A percentile compares a stretch with the other conserved stretches of the same genome.
phyloP scores from a whole-genome alignment of 805 yeast genomes.

The Yarrowia hollandica region DNA sequence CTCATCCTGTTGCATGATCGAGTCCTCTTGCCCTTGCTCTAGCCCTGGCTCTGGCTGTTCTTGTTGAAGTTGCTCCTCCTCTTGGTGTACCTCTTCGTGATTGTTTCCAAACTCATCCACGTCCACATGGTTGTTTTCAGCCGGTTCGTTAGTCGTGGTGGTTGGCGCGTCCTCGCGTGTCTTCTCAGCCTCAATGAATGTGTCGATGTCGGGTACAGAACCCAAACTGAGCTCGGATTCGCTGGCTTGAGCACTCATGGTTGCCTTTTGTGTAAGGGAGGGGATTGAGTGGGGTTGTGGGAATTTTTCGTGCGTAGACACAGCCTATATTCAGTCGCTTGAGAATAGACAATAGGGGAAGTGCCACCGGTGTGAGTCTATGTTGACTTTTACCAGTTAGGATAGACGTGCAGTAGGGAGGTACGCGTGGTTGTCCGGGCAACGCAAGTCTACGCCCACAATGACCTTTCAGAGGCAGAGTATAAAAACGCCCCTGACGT shows the following conservation, averaged over 20 bases:
- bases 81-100: neutral
- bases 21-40: conserved; percentile 1
- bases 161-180: conserved; percentile 9
- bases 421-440: neutral
- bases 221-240: conserved; percentile 9
- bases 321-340: no score
- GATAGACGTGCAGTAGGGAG: conserved; percentile 1
- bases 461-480: no score
- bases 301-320: neutral
- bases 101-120: conserved; percentile 1
- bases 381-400: conserved; percentile 20
- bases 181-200: conserved; percentile 14
- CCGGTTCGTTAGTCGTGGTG: neutral
- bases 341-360: conserved; percentile 14
- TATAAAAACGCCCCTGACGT: no score
- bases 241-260: neutral
- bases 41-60: neutral
- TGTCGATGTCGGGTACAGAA: conserved; percentile 13
- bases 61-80: neutral
- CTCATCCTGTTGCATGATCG: conserved; percentile 1
- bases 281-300: no score
- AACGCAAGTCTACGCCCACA: neutral
- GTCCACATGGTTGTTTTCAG: neutral
- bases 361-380: neutral
- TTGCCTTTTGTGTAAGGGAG: neutral